phyloP scores from a whole-genome alignment of 306 rosid species.

The Cicer arietinum region DNA sequence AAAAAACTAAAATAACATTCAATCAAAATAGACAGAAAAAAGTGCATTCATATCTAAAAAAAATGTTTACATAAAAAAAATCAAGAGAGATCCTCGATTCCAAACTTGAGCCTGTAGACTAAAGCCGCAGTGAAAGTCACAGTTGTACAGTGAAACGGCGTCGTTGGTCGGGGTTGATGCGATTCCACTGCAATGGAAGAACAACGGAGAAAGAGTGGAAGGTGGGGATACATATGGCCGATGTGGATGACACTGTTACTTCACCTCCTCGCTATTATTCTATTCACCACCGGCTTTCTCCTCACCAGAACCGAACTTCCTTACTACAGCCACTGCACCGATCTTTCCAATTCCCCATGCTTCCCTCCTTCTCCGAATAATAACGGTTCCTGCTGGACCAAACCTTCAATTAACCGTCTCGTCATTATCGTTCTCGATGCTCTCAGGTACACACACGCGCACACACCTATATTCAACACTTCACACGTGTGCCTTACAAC shows the following conservation, averaged over 20 bases:
- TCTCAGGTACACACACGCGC: slow-evolving; percentile 55
- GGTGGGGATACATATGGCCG: slow-evolving; percentile 62
- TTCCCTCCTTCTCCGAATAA: slow-evolving; percentile 38
- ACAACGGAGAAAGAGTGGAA: slow-evolving; percentile 42
- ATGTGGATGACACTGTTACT: slow-evolving; percentile 66
- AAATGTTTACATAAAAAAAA: no score
- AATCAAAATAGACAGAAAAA: no score
- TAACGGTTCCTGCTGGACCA: slow-evolving; percentile 67
- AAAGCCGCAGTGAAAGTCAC: neutral
- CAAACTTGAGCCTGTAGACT: no score
- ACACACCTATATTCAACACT: neutral
- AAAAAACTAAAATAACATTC: no score
- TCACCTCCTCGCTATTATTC: slow-evolving; percentile 64
- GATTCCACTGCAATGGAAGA: slow-evolving; percentile 26
- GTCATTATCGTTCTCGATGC: slow-evolving; percentile 83
- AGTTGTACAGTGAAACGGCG: slow-evolving; percentile 5
- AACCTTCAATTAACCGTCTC: slow-evolving; percentile 69
- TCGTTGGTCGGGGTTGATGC: neutral
- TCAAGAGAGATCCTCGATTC: no score
- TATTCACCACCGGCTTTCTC: slow-evolving; percentile 85
- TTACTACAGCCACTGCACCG: slow-evolving; percentile 71
- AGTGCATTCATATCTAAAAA: no score
- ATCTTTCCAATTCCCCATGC: slow-evolving; percentile 71
- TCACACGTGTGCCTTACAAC: neutral
- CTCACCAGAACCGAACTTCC: slow-evolving; percentile 97